Evolutionary conservation across 108 stramenopile species (phyloP), one percentile per base, ranked within the genome.

Genomic region (Parietichytrium sp.): DNA sequence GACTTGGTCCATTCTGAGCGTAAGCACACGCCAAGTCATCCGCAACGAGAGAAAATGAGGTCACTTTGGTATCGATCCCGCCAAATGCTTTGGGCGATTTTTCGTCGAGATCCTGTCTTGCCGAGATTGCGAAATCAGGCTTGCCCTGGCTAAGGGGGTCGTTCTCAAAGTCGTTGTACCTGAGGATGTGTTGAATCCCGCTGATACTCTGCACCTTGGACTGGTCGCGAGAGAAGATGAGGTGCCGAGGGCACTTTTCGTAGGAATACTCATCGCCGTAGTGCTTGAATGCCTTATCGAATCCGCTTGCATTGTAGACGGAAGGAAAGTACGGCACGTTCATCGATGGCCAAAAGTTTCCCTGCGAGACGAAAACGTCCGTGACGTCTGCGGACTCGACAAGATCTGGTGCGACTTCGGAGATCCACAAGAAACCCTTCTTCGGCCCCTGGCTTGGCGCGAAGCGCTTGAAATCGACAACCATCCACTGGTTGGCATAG

Each of bases 401-500:
- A 42, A 15, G n/a, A 7, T 7, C 33, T 16, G 72, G 72, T 7
- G 48, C n/a, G 12, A 15, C 36, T 26, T 78, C 72, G 8, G 48
- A 6, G 4, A 13, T 26, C 72, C 72, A 78, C 25, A 78, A 26
- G 36, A 48, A 4, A n/a, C n/a, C n/a, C n/a, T n/a, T n/a, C n/a
- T n/a, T n/a, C n/a, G n/a, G n/a, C n/a, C n/a, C n/a, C 7, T 78
- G 8, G 26, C 4, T n/a, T 4, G 52, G 48, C 13, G 13, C 84
- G 55, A 84, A 61, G 33, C 16, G 80, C 61, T 55, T 50, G 38
- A 18, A 18, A 55, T 81, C 84, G 30, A 54, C 31, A n/a, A 55
- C 48, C 53, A 84, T 29, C 84, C 84, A 84, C 52, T 84, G 84
- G 55, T 80, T 81, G 80, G 49, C 53, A 49, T 84, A 84, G 48